phyloP scores from a whole-genome alignment of 768 basidiomycete species.

The Pleurotus giganteus region DNA sequence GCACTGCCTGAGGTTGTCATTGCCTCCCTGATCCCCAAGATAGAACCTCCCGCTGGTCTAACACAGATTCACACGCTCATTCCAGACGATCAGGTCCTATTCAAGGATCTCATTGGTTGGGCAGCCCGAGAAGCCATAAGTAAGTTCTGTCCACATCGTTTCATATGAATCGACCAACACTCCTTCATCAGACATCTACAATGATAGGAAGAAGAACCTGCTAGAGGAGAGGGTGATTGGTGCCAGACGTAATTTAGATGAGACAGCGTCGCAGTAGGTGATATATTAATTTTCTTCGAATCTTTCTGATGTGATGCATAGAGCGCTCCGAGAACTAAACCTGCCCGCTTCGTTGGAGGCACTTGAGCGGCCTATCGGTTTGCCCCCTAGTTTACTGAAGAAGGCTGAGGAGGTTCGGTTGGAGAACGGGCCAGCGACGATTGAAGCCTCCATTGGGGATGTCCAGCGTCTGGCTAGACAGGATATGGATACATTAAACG shows the following conservation, averaged over 20 bases:
- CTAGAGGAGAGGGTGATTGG: conserved; percentile 66
- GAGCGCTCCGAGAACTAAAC: conserved; percentile 66
- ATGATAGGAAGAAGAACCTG: conserved; percentile 72
- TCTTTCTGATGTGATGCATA: conserved; percentile 24
- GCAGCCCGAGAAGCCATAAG: conserved; percentile 89
- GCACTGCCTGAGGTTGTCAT: conserved; percentile 64
- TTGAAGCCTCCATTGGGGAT: conserved; percentile 72
- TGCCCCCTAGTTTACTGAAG: conserved; percentile 83
- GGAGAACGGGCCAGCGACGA: conserved; percentile 71
- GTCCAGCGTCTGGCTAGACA: conserved; percentile 64
- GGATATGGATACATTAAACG: conserved; percentile 64
- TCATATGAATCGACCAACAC: neutral
- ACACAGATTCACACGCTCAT: conserved; percentile 55
- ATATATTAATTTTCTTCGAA: neutral
- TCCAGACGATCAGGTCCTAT: conserved; percentile 56
- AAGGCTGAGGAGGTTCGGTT: conserved; percentile 84
- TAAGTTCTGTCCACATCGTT: conserved; percentile 33
- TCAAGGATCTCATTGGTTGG: conserved; percentile 77
- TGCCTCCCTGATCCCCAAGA: conserved; percentile 63
- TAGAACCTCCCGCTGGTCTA: conserved; percentile 50
- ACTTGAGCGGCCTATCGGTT: conserved; percentile 79
- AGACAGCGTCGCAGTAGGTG: conserved; percentile 57
- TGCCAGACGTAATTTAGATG: conserved; percentile 60
- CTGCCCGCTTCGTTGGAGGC: conserved; percentile 88
- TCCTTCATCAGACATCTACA: conserved; percentile 69